Base-by-base conservation (phyloP, 2,329 filamentous ascomycete species). In the Aspergillus ustus region DNA sequence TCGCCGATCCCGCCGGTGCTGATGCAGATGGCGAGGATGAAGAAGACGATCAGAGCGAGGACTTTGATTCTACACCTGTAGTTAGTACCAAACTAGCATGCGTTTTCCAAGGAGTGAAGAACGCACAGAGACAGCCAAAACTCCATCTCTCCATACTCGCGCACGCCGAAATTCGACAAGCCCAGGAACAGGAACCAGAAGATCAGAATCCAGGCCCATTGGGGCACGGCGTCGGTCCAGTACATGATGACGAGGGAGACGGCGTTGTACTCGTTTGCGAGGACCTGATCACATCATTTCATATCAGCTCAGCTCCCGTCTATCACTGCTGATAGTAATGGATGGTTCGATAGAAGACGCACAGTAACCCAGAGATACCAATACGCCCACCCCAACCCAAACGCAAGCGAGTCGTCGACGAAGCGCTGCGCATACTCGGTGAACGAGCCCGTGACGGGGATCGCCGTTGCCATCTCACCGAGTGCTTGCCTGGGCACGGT, bases 351-450 rank as follows among this genome's bases (percentile, higher is more conserved):
- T 86, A 89, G 45, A 92, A 80, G 72, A 92, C 89, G 85, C 17
- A 58, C 56, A 17, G 58, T 60, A n/a, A 87, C 83, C 89, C 88
- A 93, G 51, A 85, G 87, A 70, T 92, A 92, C 88, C 89, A 93
- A 76, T 93, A 93, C 59, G 91, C 87, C 90, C 90, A 93, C 17
- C 91, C 91, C 83, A 92, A 25, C 89, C 83, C 69, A 92, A 93
- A 15, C 89, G 89, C 57, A 91, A 80, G 54, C 87, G 87, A 13
- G 85, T 60, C 87, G 69, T 91, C 87, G 64, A 92, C 83, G 70
- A 93, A 93, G n/a, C 91, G 88, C 44, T 86, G 84, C n/a, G 91
- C 89, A 69, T 92, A 93, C 43, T 87, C 84, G 45, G 89, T 91
- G 73, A 93, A 93, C 43, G 89, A 88, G 59, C 90, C 91, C 20